These are phyloP conservation scores for Candida xiaguanensis DNA, from an alignment of 805 yeast genomes.

Conservation along the genomic window DNA sequence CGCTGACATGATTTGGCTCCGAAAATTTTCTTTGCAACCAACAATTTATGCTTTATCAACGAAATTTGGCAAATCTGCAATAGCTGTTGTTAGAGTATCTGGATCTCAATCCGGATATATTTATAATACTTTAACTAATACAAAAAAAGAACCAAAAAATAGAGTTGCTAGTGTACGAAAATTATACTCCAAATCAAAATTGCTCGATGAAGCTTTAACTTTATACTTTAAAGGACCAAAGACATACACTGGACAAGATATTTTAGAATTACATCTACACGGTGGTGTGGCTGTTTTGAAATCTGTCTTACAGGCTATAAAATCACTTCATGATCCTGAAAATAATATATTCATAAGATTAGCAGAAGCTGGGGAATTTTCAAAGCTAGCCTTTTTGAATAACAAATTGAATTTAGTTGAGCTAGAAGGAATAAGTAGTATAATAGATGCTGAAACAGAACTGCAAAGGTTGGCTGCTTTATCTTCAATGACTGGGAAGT, in stretches of 20 bases:
- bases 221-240: constrained; percentile 67
- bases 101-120: constrained; percentile 60
- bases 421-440: constrained; percentile 82
- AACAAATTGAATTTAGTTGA: constrained; percentile 83
- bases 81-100: constrained; percentile 79
- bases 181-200: constrained; percentile 37
- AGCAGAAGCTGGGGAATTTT: constrained; percentile 94
- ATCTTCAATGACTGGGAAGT: constrained; percentile 67
- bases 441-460: constrained; percentile 94
- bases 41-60: constrained; percentile 93
- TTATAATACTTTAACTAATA: constrained; percentile 44
- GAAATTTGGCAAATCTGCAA: constrained; percentile 74
- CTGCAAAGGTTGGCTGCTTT: constrained; percentile 75
- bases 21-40: constrained; percentile 28
- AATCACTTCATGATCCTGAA: constrained; percentile 44
- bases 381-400: constrained; percentile 80
- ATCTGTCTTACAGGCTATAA: constrained; percentile 63
- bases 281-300: constrained; percentile 87
- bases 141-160: constrained; percentile 37
- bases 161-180: constrained; percentile 57
- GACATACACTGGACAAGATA: constrained; percentile 91
- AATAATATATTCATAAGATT: constrained; percentile 51
- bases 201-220: constrained; percentile 77
- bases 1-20: background rate
- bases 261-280: constrained; percentile 85